phyloP scores from a whole-genome alignment of 2,329 filamentous ascomycete species.

The Trichoderma atroviride region DNA sequence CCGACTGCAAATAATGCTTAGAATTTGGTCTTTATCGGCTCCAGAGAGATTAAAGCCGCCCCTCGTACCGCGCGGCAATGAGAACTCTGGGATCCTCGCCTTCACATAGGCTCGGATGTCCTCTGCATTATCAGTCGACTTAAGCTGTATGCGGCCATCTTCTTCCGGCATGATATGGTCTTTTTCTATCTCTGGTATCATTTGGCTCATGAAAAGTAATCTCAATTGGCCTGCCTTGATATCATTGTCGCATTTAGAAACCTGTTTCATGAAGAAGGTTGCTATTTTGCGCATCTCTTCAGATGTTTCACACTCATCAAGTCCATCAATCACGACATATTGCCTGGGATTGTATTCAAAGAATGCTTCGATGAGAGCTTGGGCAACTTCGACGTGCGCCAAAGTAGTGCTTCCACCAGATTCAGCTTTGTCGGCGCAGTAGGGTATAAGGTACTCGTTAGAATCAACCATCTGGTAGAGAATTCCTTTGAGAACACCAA shows the following conservation, averaged over 20 bases:
- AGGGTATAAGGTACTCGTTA: constrained; percentile 2
- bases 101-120: constrained; percentile 4
- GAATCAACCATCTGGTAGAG: constrained; percentile 11
- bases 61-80: neutral
- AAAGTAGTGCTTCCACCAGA: neutral
- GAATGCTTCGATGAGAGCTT: neutral
- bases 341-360: constrained; percentile 11
- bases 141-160: neutral
- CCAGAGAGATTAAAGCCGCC: constrained; percentile 4
- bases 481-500: constrained; percentile 3
- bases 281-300: neutral
- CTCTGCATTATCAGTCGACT: constrained; percentile 2
- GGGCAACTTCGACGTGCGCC: neutral
- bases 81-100: neutral
- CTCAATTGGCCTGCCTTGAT: constrained; percentile 7
- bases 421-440: neutral
- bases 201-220: constrained; percentile 8
- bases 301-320: neutral
- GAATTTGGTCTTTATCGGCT: neutral
- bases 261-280: neutral
- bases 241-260: neutral
- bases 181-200: neutral
- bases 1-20: constrained; percentile 1
- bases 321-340: constrained; percentile 9
- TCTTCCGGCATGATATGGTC: neutral